These are phyloP conservation scores for Acanthamoeba royreba DNA, from an alignment of 208 protist species.

Conservation along the genomic window DNA sequence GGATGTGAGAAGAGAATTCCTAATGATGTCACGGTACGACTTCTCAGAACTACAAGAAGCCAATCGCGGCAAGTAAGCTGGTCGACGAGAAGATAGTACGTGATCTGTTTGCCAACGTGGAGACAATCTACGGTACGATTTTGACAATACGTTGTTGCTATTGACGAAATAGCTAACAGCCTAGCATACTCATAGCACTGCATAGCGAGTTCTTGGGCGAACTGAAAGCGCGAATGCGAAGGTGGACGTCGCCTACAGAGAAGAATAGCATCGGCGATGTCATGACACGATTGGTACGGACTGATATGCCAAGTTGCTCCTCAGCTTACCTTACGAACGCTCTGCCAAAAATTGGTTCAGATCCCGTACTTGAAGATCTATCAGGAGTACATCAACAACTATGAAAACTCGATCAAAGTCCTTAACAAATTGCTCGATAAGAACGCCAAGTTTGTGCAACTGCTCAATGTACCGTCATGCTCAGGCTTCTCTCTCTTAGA, in stretches of 20 bases:
- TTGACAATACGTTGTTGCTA: too few relatives aligned
- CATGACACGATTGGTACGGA: neutral
- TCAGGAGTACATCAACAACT: constrained; percentile 28
- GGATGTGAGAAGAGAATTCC: too few relatives aligned
- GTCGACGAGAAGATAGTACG: neutral
- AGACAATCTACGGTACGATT: neutral
- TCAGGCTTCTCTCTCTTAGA: neutral
- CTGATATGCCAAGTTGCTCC: neutral
- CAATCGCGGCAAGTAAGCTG: neutral
- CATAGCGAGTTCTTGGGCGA: neutral
- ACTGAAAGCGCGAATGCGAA: neutral
- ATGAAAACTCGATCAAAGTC: neutral
- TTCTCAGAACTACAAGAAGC: constrained; percentile 7
- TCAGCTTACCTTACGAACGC: neutral
- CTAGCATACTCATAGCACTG: neutral
- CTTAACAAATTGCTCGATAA: neutral
- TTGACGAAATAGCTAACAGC: too few relatives aligned
- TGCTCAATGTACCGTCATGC: neutral
- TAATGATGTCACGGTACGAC: too few relatives aligned
- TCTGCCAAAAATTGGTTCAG: neutral
- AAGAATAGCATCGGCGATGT: neutral
- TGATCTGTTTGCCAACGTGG: neutral
- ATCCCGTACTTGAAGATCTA: constrained; percentile 26
- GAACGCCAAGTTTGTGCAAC: neutral
- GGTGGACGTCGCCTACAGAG: neutral